Evolutionary conservation across 495 filamentous ascomycete species (phyloP).

Genomic region (Tricharina praecox): DNA sequence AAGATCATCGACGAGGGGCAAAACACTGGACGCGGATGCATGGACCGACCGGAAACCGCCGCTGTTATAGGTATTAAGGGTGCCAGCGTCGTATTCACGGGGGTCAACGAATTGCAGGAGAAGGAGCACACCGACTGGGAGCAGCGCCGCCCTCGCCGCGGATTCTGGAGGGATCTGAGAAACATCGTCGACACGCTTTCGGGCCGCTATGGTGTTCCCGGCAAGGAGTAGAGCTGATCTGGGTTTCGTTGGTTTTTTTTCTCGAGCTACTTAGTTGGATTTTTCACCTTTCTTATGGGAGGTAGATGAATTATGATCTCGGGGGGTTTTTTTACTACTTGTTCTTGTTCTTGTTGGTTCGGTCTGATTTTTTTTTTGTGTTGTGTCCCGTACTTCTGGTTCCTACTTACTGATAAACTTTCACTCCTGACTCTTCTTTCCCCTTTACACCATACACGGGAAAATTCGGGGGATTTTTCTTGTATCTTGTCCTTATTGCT

Average conservation of each 20-base stretch:
- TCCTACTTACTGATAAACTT: too few relatives aligned
- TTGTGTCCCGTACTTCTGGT: too few relatives aligned
- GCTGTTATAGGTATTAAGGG: conserved; percentile 86
- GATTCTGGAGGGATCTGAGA: conserved; percentile 74
- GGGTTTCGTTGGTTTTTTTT: neutral
- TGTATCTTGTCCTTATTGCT: too few relatives aligned
- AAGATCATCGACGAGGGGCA: conserved; percentile 43
- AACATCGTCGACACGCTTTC: conserved; percentile 68
- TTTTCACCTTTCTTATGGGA: too few relatives aligned
- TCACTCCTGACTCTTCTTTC: too few relatives aligned
- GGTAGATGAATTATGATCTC: too few relatives aligned
- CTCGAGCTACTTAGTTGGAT: neutral
- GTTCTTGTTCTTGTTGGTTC: too few relatives aligned
- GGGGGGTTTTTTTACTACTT: too few relatives aligned
- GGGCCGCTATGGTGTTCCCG: conserved; percentile 31
- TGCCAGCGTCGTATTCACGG: conserved; percentile 67
- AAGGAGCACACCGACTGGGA: conserved; percentile 83
- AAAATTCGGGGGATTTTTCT: too few relatives aligned
- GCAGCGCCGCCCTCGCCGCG: conserved; percentile 63
- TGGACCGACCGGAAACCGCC: conserved; percentile 48
- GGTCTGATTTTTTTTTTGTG: too few relatives aligned
- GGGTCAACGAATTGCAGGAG: conserved; percentile 57
- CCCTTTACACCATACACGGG: too few relatives aligned
- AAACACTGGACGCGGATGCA: conserved; percentile 18
- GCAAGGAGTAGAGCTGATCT: neutral